Conservation (phyloP, 441 rosid species). For the Biscutella auriculata region DNA sequence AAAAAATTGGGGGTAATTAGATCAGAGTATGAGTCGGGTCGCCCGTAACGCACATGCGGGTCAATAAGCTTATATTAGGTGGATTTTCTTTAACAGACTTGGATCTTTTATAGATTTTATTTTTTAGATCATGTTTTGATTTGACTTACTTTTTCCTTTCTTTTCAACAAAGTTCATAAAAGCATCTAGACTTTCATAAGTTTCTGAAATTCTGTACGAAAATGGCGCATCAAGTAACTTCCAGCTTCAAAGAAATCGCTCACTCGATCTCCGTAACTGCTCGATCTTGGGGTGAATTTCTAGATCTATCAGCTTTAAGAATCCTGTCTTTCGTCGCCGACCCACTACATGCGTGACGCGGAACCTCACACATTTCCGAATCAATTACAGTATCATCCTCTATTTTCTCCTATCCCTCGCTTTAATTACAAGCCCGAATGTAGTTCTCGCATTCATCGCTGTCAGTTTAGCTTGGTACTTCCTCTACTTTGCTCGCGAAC, state of each 20-base stretch:
- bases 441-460: slow-evolving; percentile 33
- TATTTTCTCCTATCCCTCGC: slow-evolving; percentile 32
- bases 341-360: slow-evolving; percentile 42
- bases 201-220: neutral
- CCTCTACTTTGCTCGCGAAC: slow-evolving; percentile 49
- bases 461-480: slow-evolving; percentile 40
- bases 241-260: slow-evolving; percentile 29
- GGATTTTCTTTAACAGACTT: neutral
- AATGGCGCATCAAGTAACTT: slow-evolving; percentile 25
- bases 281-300: slow-evolving; percentile 44
- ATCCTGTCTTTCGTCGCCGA: slow-evolving; percentile 38
- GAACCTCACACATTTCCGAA: slow-evolving; percentile 48
- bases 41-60: no score
- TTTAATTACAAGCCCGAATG: slow-evolving; percentile 40
- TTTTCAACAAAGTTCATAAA: no score
- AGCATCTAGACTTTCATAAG: neutral
- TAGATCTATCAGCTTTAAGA: slow-evolving; percentile 37
- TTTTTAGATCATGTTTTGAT: neutral
- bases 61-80: no score
- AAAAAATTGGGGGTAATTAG: no score
- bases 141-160: neutral
- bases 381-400: slow-evolving; percentile 37
- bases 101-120: neutral
- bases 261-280: slow-evolving; percentile 25
- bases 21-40: no score